phyloP scores from a whole-genome alignment of 495 filamentous ascomycete species.

The Hypoxylon rickii region DNA sequence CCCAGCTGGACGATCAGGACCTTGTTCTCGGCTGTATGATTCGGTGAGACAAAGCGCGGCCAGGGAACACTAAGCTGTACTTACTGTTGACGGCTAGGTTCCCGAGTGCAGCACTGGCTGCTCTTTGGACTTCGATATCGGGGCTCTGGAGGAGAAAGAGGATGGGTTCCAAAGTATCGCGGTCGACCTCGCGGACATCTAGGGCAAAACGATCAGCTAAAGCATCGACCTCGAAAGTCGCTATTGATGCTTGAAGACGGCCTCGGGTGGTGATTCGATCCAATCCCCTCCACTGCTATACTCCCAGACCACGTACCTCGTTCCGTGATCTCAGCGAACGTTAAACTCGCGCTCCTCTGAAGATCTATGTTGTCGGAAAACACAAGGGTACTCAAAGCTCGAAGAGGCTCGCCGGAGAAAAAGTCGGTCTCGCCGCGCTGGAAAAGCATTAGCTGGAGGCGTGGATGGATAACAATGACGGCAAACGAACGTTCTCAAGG shows the following conservation, averaged over 20 bases:
- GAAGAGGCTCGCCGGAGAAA: constrained; percentile 95
- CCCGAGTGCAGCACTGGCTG: constrained; percentile 92
- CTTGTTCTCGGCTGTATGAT: constrained; percentile 88
- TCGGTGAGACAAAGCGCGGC: constrained; percentile 1
- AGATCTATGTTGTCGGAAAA: constrained; percentile 99
- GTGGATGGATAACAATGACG: constrained; percentile 3
- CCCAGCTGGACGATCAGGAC: constrained; percentile 91
- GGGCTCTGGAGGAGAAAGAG: constrained; percentile 91
- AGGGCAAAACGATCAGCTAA: constrained; percentile 8
- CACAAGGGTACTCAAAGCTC: constrained; percentile 90
- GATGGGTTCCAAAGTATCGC: constrained; percentile 93
- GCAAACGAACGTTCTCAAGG: constrained; percentile 86
- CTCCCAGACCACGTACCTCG: constrained; percentile 77
- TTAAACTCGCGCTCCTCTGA: constrained; percentile 95
- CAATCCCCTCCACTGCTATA: too few species aligned
- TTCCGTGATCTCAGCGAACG: constrained; percentile 98
- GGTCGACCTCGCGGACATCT: constrained; percentile 97
- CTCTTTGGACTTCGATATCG: constrained; percentile 96
- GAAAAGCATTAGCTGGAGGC: constrained; percentile 35
- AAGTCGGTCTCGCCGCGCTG: constrained; percentile 96
- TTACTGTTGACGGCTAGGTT: constrained; percentile 96
- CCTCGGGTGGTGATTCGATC: neutral
- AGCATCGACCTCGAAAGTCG: constrained; percentile 10
- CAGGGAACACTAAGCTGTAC: constrained; percentile 35
- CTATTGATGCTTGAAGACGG: neutral